These are phyloP conservation scores for Paraglomus brasilianum DNA, from an alignment of 192 early-diverging fungal species.

Conservation along the genomic window DNA sequence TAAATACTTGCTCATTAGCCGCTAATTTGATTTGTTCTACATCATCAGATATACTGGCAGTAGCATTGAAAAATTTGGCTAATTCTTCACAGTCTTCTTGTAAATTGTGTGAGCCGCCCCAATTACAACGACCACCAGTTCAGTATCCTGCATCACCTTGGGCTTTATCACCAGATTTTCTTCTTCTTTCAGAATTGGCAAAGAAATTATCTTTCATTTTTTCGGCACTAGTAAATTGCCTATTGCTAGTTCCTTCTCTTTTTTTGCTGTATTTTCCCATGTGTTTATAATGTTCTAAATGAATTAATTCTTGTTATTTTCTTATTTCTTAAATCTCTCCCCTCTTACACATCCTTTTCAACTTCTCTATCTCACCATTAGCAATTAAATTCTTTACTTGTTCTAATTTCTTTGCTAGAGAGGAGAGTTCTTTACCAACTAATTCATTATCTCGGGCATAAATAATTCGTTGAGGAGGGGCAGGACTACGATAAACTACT, in stretches of 20 bases:
- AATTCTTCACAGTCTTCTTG: slow-evolving; percentile 16
- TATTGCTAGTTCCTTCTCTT: not conserved
- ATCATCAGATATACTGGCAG: not conserved
- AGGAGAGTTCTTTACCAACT: not conserved
- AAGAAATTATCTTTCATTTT: not conserved
- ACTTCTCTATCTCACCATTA: not conserved
- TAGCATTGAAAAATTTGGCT: slow-evolving; percentile 12
- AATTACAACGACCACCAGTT: slow-evolving; percentile 11
- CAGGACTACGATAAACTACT: too few relatives aligned
- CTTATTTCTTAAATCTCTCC: slow-evolving; percentile 1
- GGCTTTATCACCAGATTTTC: not conserved
- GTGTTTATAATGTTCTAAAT: not conserved
- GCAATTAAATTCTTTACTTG: slow-evolving; percentile 1
- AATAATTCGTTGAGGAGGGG: too few relatives aligned
- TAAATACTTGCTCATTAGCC: slow-evolving; percentile 6
- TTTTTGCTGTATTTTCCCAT: not conserved
- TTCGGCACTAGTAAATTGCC: not conserved
- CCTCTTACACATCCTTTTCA: not conserved
- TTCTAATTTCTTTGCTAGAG: slow-evolving; percentile 1
- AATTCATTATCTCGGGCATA: too few relatives aligned
- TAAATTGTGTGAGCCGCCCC: slow-evolving; percentile 1
- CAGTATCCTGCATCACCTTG: slow-evolving; percentile 16
- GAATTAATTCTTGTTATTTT: not conserved
- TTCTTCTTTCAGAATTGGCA: not conserved
- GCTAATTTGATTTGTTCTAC: not conserved